Evolutionary conservation across 2,329 filamentous ascomycete species (phyloP).

Genomic region (Knufia fluminis): DNA sequence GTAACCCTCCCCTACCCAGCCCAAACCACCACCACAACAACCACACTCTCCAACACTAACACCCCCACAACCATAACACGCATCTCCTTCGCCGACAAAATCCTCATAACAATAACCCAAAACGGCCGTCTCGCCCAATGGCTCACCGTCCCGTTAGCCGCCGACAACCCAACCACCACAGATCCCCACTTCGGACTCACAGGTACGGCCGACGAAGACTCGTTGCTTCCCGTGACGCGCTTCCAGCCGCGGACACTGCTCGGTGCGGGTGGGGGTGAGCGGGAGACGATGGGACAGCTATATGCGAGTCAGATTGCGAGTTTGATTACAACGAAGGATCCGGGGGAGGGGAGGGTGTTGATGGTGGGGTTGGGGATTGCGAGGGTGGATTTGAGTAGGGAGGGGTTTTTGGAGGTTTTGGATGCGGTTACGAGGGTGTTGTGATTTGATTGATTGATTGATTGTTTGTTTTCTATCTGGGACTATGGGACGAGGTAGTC

Average conservation of each 20-base stretch:
- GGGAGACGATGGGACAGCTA: slow-evolving; percentile 77
- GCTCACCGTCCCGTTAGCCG: slow-evolving; percentile 63
- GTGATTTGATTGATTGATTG: no score
- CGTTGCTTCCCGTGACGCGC: slow-evolving; percentile 65
- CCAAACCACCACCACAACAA: slow-evolving; percentile 49
- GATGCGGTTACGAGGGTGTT: slow-evolving; percentile 21
- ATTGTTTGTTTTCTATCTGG: no score
- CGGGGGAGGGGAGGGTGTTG: slow-evolving; percentile 51
- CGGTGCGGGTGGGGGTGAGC: slow-evolving; percentile 67
- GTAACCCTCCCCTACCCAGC: slow-evolving; percentile 55
- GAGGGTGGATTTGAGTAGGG: slow-evolving; percentile 20
- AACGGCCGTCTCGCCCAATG: slow-evolving; percentile 80
- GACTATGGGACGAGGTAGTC: not conserved
- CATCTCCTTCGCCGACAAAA: slow-evolving; percentile 76
- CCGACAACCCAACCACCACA: slow-evolving; percentile 49
- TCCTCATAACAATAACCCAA: slow-evolving; percentile 82
- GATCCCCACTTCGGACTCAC: slow-evolving; percentile 29
- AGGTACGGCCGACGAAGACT: slow-evolving; percentile 38
- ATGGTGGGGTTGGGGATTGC: slow-evolving; percentile 37
- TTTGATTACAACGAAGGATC: slow-evolving; percentile 61
- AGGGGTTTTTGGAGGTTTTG: slow-evolving; percentile 20
- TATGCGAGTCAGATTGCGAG: slow-evolving; percentile 84
- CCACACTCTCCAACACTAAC: slow-evolving; percentile 58
- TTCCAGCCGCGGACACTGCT: slow-evolving; percentile 80
- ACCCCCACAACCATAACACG: slow-evolving; percentile 61